phyloP scores from a whole-genome alignment of 1,139 yeast genomes.

The Magnusiomyces paraingens region DNA sequence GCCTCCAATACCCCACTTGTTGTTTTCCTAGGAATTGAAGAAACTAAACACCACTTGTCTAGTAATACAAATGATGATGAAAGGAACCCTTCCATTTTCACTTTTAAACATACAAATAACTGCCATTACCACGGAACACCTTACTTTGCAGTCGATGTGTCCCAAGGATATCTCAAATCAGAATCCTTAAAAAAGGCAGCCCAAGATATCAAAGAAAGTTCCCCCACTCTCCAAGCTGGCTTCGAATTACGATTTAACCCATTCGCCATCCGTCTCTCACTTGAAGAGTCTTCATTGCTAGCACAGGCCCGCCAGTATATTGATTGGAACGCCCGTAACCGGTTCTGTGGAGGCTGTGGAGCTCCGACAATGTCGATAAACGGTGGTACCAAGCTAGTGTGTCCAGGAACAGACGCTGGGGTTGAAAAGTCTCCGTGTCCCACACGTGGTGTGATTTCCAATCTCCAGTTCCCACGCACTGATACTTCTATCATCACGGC shows the following conservation, averaged over 20 bases:
- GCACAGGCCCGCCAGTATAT: constrained; percentile 80
- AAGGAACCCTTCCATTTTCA: constrained; percentile 1
- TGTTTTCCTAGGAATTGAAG: constrained; percentile 66
- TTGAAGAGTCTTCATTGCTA: constrained; percentile 50
- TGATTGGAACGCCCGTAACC: constrained; percentile 75
- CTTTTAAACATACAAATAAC: constrained; percentile 1
- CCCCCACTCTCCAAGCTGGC: constrained; percentile 28
- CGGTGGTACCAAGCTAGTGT: constrained; percentile 74
- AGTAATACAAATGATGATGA: constrained; percentile 23
- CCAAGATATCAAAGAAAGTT: constrained; percentile 24
- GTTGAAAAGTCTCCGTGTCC: constrained; percentile 28
- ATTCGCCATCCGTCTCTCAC: constrained; percentile 24
- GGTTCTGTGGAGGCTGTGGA: constrained; percentile 89
- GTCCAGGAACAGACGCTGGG: constrained; percentile 40
- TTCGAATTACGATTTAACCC: constrained; percentile 29
- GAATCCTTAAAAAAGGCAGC: constrained; percentile 18
- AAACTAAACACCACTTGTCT: constrained; percentile 42
- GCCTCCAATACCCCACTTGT: constrained; percentile 37
- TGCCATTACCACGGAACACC: constrained; percentile 58
- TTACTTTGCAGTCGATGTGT: constrained; percentile 67
- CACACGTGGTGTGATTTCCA: constrained; percentile 35
- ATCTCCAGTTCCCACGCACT: constrained; percentile 81
- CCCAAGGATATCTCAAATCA: constrained; percentile 24
- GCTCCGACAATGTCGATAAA: constrained; percentile 58
- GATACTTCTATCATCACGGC: constrained; percentile 85